Conservation (phyloP, 805 yeast species). For the Candida anglica region DNA sequence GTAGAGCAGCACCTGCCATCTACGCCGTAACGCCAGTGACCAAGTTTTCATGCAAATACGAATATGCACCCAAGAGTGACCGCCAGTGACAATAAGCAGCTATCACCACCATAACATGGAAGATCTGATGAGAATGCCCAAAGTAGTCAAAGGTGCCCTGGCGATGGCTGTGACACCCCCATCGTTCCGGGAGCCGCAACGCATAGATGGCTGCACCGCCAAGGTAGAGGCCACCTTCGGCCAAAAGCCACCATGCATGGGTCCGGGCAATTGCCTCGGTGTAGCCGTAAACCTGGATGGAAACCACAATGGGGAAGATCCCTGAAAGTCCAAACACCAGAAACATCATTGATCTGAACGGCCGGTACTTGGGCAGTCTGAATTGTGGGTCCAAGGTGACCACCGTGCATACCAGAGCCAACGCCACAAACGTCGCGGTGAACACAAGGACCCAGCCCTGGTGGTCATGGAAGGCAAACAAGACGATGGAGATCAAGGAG, state of each 20-base stretch:
- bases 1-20: too few species aligned
- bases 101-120: slow-evolving; percentile 71
- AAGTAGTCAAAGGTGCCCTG: slow-evolving; percentile 55
- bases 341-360: slow-evolving; percentile 74
- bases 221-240: slow-evolving; percentile 74
- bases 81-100: slow-evolving; percentile 74
- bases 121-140: slow-evolving; percentile 85
- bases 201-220: slow-evolving; percentile 81
- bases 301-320: slow-evolving; percentile 60
- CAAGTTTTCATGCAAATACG: slow-evolving; percentile 45
- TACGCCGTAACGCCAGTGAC: too few species aligned
- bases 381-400: slow-evolving; percentile 66
- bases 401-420: slow-evolving; percentile 61
- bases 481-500: slow-evolving; percentile 46
- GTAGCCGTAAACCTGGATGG: slow-evolving; percentile 46
- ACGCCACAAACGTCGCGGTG: slow-evolving; percentile 39
- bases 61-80: slow-evolving; percentile 58
- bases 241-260: slow-evolving; percentile 56
- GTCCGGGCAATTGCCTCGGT: slow-evolving; percentile 46
- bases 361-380: slow-evolving; percentile 67
- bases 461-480: slow-evolving; percentile 44
- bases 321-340: slow-evolving; percentile 79
- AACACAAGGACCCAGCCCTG: slow-evolving; percentile 34
- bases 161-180: too few species aligned
- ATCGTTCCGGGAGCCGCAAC: slow-evolving; percentile 70